Percentiles rank a stretch among this genome's conserved stretches.
phyloP scores from a whole-genome alignment of 202 grass and related monocot species.

The Thinopyrum obtusiflorum region DNA sequence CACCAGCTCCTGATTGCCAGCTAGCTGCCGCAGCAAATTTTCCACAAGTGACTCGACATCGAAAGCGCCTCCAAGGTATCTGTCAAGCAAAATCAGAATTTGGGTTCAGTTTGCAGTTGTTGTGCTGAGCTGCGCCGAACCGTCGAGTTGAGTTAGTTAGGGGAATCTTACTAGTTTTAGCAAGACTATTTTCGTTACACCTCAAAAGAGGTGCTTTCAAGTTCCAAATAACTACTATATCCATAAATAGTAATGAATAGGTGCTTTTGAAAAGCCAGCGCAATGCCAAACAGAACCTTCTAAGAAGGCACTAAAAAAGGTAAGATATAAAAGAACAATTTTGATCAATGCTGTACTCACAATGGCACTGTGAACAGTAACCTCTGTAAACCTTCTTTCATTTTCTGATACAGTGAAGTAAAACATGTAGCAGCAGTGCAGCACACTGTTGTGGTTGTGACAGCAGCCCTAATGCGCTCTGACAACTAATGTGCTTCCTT shows the following conservation, averaged over 20 bases:
- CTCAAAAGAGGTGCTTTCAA: constrained; percentile 5
- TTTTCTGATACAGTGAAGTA: not conserved
- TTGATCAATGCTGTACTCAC: not conserved
- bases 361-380: not conserved
- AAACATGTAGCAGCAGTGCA: not conserved
- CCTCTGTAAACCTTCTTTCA: not conserved
- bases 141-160: not conserved
- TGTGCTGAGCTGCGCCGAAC: not conserved
- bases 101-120: not conserved
- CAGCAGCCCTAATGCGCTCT: not conserved
- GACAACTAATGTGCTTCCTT: not conserved
- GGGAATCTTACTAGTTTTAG: not conserved
- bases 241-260: not conserved
- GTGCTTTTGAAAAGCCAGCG: not conserved
- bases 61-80: constrained; percentile 93
- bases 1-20: constrained; percentile 91
- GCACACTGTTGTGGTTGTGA: not conserved
- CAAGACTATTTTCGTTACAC: not conserved
- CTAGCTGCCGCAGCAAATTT: constrained; percentile 84
- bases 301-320: not conserved
- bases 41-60: constrained; percentile 98
- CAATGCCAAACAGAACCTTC: not conserved
- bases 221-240: not conserved
- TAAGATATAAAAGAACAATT: not conserved
- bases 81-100: constrained; percentile 28